These are phyloP conservation scores for Capsaspora owczarzaki DNA, from an alignment of 78 protist genomes.

Conservation along the genomic window DNA sequence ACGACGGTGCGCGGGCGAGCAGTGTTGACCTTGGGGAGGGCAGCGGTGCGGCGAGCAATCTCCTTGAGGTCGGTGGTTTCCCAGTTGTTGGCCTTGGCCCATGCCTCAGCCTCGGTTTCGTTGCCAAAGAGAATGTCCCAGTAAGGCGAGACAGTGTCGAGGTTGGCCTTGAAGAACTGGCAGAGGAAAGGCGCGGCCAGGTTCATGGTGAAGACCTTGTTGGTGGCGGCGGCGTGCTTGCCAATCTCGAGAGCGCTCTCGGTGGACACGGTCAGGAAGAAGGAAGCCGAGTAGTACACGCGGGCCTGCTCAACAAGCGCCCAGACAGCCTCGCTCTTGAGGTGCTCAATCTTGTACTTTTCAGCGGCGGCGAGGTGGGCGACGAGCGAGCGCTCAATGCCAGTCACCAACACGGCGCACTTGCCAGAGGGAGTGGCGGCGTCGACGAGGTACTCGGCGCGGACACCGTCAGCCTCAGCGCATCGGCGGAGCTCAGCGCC, in stretches of 20 bases:
- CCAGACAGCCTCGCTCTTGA: conserved; percentile 33
- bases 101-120: conserved; percentile 75
- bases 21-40: conserved; percentile 51
- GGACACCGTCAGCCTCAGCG: conserved; percentile 62
- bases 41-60: conserved; percentile 62
- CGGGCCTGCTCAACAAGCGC: conserved; percentile 43
- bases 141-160: conserved; percentile 65
- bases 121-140: conserved; percentile 85
- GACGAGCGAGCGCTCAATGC: conserved; percentile 69
- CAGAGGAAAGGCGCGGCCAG: conserved; percentile 87
- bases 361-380: conserved; percentile 91
- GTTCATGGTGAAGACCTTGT: conserved; percentile 74
- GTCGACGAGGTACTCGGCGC: conserved; percentile 13
- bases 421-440: conserved; percentile 81
- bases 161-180: conserved; percentile 73
- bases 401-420: conserved; percentile 80
- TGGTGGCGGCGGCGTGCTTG: conserved; percentile 64
- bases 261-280: conserved; percentile 85
- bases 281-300: conserved; percentile 73
- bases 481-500: conserved; percentile 39
- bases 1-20: conserved; percentile 71
- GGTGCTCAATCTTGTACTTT: conserved; percentile 48
- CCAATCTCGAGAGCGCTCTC: conserved; percentile 54
- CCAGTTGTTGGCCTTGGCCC: neutral
- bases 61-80: conserved; percentile 40